phyloP scores from a whole-genome alignment of 31 red algal species.

The Odonthalia washingtoniensis region DNA sequence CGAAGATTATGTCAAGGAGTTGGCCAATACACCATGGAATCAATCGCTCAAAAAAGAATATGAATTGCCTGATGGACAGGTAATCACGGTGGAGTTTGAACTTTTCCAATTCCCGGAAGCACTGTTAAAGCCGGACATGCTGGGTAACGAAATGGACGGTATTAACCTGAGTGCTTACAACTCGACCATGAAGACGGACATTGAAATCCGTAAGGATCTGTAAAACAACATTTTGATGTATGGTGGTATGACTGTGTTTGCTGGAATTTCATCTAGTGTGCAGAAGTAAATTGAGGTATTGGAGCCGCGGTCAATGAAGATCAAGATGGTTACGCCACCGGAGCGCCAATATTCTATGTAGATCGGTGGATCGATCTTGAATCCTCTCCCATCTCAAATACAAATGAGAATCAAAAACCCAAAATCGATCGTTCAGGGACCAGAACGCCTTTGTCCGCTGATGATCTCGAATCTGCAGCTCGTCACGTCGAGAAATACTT shows the following conservation, averaged over 20 bases:
- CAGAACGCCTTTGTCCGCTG: too few relatives aligned
- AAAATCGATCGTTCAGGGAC: slow-evolving; percentile 85
- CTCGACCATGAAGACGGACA: slow-evolving; percentile 99
- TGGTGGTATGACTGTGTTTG: slow-evolving; percentile 91
- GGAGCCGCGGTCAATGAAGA: slow-evolving; percentile 79
- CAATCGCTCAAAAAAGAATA: slow-evolving; percentile 95
- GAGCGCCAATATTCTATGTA: slow-evolving; percentile 94
- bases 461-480: too few relatives aligned
- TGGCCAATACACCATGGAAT: slow-evolving; percentile 63
- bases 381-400: slow-evolving; percentile 86
- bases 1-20: slow-evolving; percentile 67
- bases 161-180: slow-evolving; percentile 92
- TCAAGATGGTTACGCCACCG: slow-evolving; percentile 91
- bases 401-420: slow-evolving; percentile 86
- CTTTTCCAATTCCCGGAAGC: slow-evolving; percentile 99
- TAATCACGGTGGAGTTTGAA: slow-evolving; percentile 94
- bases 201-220: slow-evolving; percentile 99
- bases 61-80: slow-evolving; percentile 98
- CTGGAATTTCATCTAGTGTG: slow-evolving; percentile 75
- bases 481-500: slow-evolving; percentile 95
- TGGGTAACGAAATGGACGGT: slow-evolving; percentile 94
- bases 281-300: slow-evolving; percentile 72
- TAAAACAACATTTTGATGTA: slow-evolving; percentile 93
- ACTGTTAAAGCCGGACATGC: slow-evolving; percentile 95
- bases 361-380: slow-evolving; percentile 94